phyloP scores from a whole-genome alignment of 768 basidiomycete genomes.

The Calocybe indica region DNA sequence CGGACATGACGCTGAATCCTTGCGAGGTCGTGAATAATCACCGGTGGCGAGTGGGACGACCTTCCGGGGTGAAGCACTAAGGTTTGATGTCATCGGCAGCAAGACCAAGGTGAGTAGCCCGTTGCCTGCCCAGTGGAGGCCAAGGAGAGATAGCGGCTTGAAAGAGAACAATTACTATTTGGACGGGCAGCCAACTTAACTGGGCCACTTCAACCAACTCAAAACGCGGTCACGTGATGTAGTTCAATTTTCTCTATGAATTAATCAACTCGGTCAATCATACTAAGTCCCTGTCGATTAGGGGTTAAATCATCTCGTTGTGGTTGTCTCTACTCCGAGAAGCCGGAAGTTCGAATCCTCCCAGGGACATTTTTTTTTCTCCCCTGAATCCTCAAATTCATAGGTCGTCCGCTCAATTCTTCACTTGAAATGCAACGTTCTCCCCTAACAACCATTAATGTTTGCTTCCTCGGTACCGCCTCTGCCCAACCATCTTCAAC shows the following conservation, averaged over 20 bases:
- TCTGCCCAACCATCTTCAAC: constrained; percentile 79
- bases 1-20: constrained; percentile 27
- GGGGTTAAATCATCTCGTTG: constrained; percentile 16
- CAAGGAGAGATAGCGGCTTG: background rate
- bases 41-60: constrained; percentile 67
- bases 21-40: constrained; percentile 47
- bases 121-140: background rate
- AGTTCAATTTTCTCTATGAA: constrained; percentile 5
- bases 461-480: constrained; percentile 79
- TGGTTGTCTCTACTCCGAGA: constrained; percentile 7
- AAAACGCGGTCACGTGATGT: constrained; percentile 22
- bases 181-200: constrained; percentile 1
- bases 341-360: constrained; percentile 12
- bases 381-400: background rate
- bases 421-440: constrained; percentile 7
- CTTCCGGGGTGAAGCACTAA: constrained; percentile 69
- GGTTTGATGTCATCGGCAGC: constrained; percentile 21
- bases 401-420: background rate
- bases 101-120: constrained; percentile 7
- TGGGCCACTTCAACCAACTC: constrained; percentile 12
- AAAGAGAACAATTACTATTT: too few species aligned
- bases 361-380: constrained; percentile 11
- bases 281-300: constrained; percentile 12
- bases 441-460: constrained; percentile 30
- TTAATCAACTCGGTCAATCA: background rate